Evolutionary conservation across 2,329 filamentous ascomycete species (phyloP).

Genomic region (Alternaria triticina): DNA sequence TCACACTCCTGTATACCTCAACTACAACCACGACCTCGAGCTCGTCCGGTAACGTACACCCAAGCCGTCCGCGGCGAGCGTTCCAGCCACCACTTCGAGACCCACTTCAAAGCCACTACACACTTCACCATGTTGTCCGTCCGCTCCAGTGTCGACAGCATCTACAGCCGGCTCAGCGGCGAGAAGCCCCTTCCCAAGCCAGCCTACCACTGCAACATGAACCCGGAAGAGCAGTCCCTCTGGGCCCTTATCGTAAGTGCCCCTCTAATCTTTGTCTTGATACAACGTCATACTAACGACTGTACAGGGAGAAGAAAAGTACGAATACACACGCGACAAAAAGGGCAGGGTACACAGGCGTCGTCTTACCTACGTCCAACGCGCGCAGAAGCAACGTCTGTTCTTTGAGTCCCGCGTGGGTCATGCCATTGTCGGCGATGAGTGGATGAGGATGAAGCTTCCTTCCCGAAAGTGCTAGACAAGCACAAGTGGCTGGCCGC

Average conservation of each 20-base stretch:
- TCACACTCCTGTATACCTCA: not conserved
- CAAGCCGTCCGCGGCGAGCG: conserved; percentile 9
- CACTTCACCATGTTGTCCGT: conserved; percentile 19
- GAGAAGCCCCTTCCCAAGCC: conserved; percentile 26
- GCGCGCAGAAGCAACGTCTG: conserved; percentile 17
- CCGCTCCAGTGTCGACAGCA: conserved; percentile 14
- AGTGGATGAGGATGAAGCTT: conserved; percentile 31
- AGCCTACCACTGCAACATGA: conserved; percentile 27
- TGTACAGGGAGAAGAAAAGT: conserved; percentile 23
- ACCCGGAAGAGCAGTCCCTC: conserved; percentile 25
- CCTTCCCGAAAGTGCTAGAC: conserved; percentile 14
- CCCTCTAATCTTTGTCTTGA: not conserved
- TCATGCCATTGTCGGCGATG: conserved; percentile 28
- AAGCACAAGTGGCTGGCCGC: not conserved
- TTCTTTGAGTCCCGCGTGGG: conserved; percentile 29
- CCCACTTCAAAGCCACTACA: not conserved
- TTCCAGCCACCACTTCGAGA: not conserved
- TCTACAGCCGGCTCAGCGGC: conserved; percentile 21
- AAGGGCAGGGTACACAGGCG: conserved; percentile 23
- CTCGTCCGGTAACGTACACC: conserved; percentile 9
- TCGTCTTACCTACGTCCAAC: conserved; percentile 16
- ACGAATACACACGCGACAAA: conserved; percentile 13
- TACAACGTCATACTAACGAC: not conserved
- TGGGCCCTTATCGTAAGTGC: conserved; percentile 25
- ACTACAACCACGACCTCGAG: not conserved